A percentile compares a stretch with the other conserved stretches of the same genome.
These are phyloP conservation scores for Cetraspora pellucida DNA, from an alignment of 192 early-diverging fungal species.

Conservation along the genomic window DNA sequence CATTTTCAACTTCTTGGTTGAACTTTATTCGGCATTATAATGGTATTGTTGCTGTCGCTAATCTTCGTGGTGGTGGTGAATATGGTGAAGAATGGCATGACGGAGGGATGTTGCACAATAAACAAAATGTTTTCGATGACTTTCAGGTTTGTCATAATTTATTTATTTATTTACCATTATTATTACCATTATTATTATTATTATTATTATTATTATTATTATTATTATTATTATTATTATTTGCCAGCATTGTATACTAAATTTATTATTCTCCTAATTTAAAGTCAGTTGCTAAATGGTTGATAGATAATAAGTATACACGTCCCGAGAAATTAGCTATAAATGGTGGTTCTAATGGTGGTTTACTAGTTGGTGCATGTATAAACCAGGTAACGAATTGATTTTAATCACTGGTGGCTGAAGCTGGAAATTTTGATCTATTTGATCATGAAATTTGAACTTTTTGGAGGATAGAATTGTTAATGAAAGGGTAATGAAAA, in stretches of 20 bases:
- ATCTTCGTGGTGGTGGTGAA: conserved; percentile 75
- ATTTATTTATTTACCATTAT: not conserved
- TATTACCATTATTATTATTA: not conserved
- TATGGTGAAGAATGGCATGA: conserved; percentile 57
- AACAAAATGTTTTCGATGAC: conserved; percentile 78
- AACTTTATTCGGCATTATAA: conserved; percentile 58
- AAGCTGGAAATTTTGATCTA: not conserved
- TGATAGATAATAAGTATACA: conserved; percentile 62
- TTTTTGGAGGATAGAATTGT: too few species aligned
- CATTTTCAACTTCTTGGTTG: conserved; percentile 39
- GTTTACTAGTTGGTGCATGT: conserved; percentile 68
- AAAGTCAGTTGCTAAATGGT: conserved; percentile 58
- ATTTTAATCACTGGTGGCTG: too few species aligned
- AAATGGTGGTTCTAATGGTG: conserved; percentile 74
- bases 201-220: too few species aligned
- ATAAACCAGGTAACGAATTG: conserved; percentile 54
- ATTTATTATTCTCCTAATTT: not conserved
- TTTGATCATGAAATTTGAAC: not conserved
- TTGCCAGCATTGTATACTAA: too few species aligned
- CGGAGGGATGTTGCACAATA: conserved; percentile 60
- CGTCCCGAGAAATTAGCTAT: conserved; percentile 56
- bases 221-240: not conserved
- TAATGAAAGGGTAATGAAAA: too few species aligned
- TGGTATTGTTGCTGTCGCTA: conserved; percentile 63
- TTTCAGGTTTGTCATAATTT: conserved; percentile 52